Evolutionary conservation across 2,329 filamentous ascomycete species (phyloP), one percentile per base, ranked within the genome.

Genomic region (Chalaropsis thielavioides): DNA sequence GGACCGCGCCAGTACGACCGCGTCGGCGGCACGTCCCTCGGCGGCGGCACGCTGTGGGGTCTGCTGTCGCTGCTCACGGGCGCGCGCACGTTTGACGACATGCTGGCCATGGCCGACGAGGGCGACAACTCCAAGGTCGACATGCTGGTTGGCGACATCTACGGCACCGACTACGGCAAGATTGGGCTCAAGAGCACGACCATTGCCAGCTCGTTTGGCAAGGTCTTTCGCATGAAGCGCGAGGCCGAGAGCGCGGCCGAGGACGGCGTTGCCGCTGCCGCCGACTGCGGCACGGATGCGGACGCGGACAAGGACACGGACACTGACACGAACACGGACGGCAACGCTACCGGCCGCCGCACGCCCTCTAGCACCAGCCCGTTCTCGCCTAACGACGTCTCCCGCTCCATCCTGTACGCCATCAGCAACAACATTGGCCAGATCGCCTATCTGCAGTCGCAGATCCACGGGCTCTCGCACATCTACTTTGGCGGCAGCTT

Each of bases 401-500:
- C 90, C 27, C 82, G 92, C 40, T 96, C 90, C 59, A 80, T 99
- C 19, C 83, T 99, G 0, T 99, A 96, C 75, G 94, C 94, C 27
- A 90, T 97, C 70, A 92, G 88, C 74, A 97, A 97, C 78, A 97
- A 97, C 76, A 96, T 97, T 69, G 94, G 94, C 17, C 94, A 99
- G 77, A 95, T 99, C 70, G 91, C 94, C 54, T 96, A 94, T 74
- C 80, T 99, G n/a, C 94, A 97, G 73, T 94, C 90, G 5, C 92
- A 96, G 74, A 94, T 96, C 72, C 92, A 99, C 76, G 83, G 87
- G 58, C 80, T 97, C 31, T 88, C 89, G 68, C 86, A 92, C 72
- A 97, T 99, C 68, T 99, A 99, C 78, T 99, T 99, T 75, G 94
- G 94, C 24, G 94, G 94, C 27, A 94, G 89, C 6, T 99, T 97